Conservation (phyloP, 805 yeast species). For the Hermanozyma aechmeae region DNA sequence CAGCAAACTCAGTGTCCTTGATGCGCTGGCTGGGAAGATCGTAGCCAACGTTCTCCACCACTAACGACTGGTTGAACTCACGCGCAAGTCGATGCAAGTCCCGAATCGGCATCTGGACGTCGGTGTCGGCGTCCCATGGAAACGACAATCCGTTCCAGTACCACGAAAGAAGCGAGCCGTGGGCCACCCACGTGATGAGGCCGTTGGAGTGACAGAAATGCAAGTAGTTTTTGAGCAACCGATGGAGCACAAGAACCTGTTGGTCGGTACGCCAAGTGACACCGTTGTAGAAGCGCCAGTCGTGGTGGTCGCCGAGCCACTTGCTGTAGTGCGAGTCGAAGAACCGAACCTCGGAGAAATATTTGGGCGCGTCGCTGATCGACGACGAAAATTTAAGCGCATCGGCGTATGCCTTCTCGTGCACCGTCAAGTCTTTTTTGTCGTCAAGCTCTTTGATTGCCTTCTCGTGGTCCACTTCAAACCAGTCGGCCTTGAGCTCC, state of each 20-base stretch:
- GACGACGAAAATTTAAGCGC: too few relatives aligned
- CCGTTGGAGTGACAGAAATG: constrained; percentile 11
- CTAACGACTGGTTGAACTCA: constrained; percentile 13
- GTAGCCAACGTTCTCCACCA: constrained; percentile 11
- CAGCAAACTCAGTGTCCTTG: constrained; percentile 45
- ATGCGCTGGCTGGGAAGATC: constrained; percentile 8
- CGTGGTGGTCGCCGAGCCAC: too few relatives aligned
- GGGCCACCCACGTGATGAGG: constrained; percentile 16
- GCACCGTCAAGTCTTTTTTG: too few relatives aligned
- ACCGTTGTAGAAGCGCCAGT: background rate
- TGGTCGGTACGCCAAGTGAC: constrained; percentile 4
- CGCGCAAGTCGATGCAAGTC: constrained; percentile 12
- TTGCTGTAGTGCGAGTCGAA: too few relatives aligned
- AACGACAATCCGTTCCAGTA: constrained; percentile 15
- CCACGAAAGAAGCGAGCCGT: constrained; percentile 14
- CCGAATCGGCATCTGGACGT: constrained; percentile 16
- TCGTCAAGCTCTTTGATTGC: too few relatives aligned
- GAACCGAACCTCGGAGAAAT: too few relatives aligned
- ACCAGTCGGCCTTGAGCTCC: too few relatives aligned
- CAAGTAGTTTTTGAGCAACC: constrained; percentile 11
- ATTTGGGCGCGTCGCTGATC: too few relatives aligned
- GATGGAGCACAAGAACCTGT: constrained; percentile 9
- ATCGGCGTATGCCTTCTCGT: too few relatives aligned
- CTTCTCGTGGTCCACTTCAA: too few relatives aligned
- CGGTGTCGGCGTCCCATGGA: constrained; percentile 18